A percentile compares a stretch with the other conserved stretches of the same genome.
Evolutionary conservation across 495 filamentous ascomycete genomes (phyloP).

Genomic region (Parmelia sp.): DNA sequence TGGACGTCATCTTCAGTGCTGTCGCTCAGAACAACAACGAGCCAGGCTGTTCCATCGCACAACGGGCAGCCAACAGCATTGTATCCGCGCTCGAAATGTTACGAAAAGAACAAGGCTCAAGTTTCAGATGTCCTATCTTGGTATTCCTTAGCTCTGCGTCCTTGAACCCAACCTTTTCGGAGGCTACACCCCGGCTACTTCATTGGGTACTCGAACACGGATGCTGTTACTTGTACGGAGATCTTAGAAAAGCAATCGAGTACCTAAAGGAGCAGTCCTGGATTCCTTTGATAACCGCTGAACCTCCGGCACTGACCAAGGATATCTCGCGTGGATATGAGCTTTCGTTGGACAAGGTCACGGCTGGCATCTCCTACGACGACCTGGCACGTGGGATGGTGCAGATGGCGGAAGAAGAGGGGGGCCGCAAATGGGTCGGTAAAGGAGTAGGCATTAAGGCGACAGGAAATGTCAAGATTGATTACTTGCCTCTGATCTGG

Average conservation of each 20-base stretch:
- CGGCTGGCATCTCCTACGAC: conserved; percentile 4
- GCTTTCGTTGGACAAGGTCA: neutral
- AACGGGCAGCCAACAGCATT: conserved; percentile 1
- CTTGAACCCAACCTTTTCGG: conserved; percentile 5
- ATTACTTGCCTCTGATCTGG: conserved; percentile 1
- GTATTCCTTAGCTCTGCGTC: conserved; percentile 8
- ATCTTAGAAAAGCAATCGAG: neutral
- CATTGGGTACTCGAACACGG: conserved; percentile 10
- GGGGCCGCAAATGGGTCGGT: conserved; percentile 9
- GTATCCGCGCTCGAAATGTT: conserved; percentile 5
- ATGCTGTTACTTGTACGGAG: conserved; percentile 5
- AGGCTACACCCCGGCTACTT: neutral
- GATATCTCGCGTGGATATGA: conserved; percentile 10
- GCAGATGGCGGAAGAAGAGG: conserved; percentile 14
- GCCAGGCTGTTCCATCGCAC: conserved; percentile 14
- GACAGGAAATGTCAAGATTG: conserved; percentile 3
- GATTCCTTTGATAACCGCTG: conserved; percentile 10
- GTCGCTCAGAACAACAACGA: conserved; percentile 9
- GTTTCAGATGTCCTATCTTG: conserved; percentile 5
- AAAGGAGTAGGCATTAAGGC: conserved; percentile 11
- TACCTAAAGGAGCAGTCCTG: conserved; percentile 6
- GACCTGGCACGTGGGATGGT: conserved; percentile 14
- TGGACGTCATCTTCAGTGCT: conserved; percentile 8
- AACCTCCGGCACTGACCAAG: conserved; percentile 4
- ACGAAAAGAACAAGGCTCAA: neutral